Conservation (phyloP, 169 alveolate species). For the Cryptosporidium andersoni region DNA sequence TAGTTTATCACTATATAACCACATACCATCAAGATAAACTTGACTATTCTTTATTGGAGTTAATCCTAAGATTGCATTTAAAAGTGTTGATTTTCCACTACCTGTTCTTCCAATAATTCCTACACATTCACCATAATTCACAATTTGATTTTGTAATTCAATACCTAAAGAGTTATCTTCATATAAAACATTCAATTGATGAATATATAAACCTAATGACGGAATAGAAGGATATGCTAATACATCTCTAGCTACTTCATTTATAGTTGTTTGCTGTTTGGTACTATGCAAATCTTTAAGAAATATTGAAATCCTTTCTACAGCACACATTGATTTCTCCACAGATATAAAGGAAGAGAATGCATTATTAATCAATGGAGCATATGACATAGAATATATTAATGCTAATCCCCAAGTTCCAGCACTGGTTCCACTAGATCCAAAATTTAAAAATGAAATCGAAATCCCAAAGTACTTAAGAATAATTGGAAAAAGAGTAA, state of each 20-base stretch:
- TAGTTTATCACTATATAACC: conserved; percentile 31
- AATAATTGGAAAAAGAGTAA: conserved; percentile 31
- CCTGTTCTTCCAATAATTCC: conserved; percentile 66
- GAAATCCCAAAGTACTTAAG: conserved; percentile 16
- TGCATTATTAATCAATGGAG: conserved; percentile 45
- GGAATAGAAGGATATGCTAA: too few species aligned
- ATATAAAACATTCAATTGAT: conserved; percentile 25
- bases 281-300: conserved; percentile 3
- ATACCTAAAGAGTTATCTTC: conserved; percentile 48
- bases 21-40: conserved; percentile 11
- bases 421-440: conserved; percentile 3
- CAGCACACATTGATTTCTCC: conserved; percentile 70
- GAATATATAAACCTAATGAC: conserved; percentile 23
- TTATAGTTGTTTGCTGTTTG: too few species aligned
- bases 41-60: conserved; percentile 21
- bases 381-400: conserved; percentile 53
- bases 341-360: conserved; percentile 32
- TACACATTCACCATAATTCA: conserved; percentile 51
- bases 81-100: conserved; percentile 61
- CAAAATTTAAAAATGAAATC: neutral
- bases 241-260: too few species aligned
- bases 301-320: conserved; percentile 44
- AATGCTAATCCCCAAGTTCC: conserved; percentile 69
- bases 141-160: conserved; percentile 18
- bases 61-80: conserved; percentile 34